Evolutionary conservation across 2,329 filamentous ascomycete species (phyloP), one percentile per base, ranked within the genome.

Genomic region (Monilinia vaccinii-corymbosi): DNA sequence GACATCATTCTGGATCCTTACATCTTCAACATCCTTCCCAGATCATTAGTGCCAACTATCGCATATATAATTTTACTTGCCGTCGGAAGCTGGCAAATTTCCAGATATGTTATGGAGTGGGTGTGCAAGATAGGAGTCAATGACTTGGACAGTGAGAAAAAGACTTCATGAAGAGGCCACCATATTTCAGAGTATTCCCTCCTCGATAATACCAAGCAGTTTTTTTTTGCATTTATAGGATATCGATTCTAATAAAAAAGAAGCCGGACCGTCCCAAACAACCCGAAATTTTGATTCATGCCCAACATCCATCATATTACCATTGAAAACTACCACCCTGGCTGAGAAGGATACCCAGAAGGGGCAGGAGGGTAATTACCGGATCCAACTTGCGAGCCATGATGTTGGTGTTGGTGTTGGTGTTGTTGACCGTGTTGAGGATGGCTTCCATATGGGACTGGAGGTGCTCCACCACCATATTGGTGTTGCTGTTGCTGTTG

Each of bases 1-100:
- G 93, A 99, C 67, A 74, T 85, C 73, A 88, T 97, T 68, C 82
- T 99, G 28, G 94, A 97, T 73, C 91, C 91, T 0, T 97, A 87
- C 70, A 62, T 95, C 45, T 75, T 86, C 69, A 94, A 95, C 75
- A 70, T 91, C 18, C 79, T 97, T 56, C 94, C 94, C 14, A 79
- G 78, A 56, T 96, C 91, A 4, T 77, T 97, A 18, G 69, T 88
- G 25, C 85, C 89, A 23, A 93, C 88, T 1, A 83, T 82, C 14
- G 76, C 75, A 40, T 96, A 91, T 73, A 79, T 95, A 58, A 68
- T 79, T 4, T 65, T 81, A 3, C 79, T 96, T 58, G 83, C 84
- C 16, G 64, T 71, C 58, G 65, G 67, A n/a, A 67, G 69, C 48
- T 71, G 68, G 67, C 65, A 63, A 56, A 38, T 72, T 14, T 64